Base-by-base conservation (phyloP, 2,329 filamentous ascomycete genomes). In the Trichoderma asperellum region DNA sequence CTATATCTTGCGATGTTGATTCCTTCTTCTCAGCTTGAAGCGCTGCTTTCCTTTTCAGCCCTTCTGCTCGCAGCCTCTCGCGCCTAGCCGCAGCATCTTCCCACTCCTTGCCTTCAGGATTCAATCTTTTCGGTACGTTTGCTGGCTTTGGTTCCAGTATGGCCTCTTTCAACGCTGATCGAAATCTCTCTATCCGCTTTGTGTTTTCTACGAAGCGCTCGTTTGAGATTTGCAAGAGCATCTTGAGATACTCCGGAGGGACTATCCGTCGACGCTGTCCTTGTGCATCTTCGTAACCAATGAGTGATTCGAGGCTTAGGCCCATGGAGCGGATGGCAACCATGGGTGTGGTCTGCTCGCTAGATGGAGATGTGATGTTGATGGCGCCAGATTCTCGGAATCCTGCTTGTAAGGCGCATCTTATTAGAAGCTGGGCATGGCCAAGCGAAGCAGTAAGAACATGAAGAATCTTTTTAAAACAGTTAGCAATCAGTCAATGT, bases 351-450 rank as follows among this genome's bases (percentile, higher is more conserved):
- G 78, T 72, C 3, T 81, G 78, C 21, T 80, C 79, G 14, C 74
- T 66, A 1, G 76, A 73, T 12, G 77, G 68, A 5, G 79, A 74
- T 0, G 80, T 79, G 58, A 93, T 77, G 75, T 91, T 92, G 69
- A 96, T 85, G 61, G 95, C 91, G 21, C 95, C 95, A 70, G 92
- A 96, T 81, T 98, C 95, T 16, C 95, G 89, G 77, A 97, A 97
- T 0, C 95, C 95, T 4, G 93, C 91, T 74, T 89, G 87, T 11
- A 95, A 84, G 1, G 92, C 94, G 56, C 92, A 92, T 12, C 89
- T 85, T 16, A 97, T 86, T 21, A 96, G 84, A 10, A 87, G 83
- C 73, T 97, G 91, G 4, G 95, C 93, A 74, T 95, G 88, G 14
- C 86, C 80, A 0, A 89, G 83, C 0, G 92, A 95, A 18, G 93